Evolutionary conservation across 2,329 filamentous ascomycete species (phyloP).

Genomic region (Apiospora malaysiana): DNA sequence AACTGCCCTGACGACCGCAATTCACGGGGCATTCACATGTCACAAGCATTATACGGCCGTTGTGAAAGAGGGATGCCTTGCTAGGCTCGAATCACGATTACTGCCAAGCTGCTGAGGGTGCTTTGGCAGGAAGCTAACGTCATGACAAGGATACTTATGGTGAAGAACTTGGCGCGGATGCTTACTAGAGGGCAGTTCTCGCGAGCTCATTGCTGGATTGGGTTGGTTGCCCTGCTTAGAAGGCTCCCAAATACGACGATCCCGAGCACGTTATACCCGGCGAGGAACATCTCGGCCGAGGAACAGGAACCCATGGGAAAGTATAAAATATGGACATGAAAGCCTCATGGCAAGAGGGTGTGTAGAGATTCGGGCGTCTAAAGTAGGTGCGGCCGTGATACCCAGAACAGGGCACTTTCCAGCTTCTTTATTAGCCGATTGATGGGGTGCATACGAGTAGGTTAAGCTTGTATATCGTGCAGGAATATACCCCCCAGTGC

Average conservation of each 20-base stretch:
- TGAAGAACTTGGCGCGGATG: not conserved
- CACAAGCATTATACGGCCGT: not conserved
- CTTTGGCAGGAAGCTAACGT: not conserved
- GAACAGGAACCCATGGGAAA: not conserved
- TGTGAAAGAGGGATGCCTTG: not conserved
- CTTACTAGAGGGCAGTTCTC: not conserved
- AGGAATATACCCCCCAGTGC: not conserved
- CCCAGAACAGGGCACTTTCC: not conserved
- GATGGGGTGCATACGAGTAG: too few species aligned
- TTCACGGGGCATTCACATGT: not conserved
- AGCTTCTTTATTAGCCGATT: not conserved
- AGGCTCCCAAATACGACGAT: not conserved
- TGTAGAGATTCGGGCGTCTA: not conserved
- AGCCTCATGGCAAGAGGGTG: not conserved
- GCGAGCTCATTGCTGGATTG: not conserved
- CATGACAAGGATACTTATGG: not conserved
- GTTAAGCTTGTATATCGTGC: not conserved
- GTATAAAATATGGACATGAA: not conserved
- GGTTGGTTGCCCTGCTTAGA: not conserved
- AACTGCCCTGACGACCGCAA: not conserved
- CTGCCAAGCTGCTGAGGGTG: not conserved
- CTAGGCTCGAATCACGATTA: not conserved
- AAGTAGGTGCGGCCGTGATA: not conserved
- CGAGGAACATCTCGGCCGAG: constrained; percentile 1
- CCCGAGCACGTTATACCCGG: not conserved